Base-by-base conservation (phyloP, 495 filamentous ascomycete species). In the Aspergillus baeticus region DNA sequence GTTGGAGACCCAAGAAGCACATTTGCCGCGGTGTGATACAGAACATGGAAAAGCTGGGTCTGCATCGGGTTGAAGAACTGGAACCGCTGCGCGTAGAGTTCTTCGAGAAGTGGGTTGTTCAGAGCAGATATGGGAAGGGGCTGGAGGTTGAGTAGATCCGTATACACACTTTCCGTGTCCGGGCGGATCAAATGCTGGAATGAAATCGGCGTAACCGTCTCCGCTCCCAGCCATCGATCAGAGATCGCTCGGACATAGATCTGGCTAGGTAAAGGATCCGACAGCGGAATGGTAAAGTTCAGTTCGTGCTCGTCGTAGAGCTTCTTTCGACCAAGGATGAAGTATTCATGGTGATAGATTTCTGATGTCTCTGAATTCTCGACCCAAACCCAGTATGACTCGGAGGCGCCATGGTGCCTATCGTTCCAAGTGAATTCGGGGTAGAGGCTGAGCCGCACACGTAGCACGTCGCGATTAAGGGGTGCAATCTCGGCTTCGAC, bases 41-140 rank as follows among this genome's bases (percentile, higher is more conserved):
- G 81, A 39, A 89, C 87, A 63, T 98, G 95, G 69, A 99, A 99
- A 33, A 98, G 87, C 67, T 99, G 94, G 3, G 95, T 96, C 67
- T 99, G 94, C 94, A 99, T 96, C 0, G 95, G 93, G 69, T 99
- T 99, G 79, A 99, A 99, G 74, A 84, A 98, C 54, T 89, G 84
- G 68, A 99, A 99, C 23, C 91, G 84, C 64, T 90, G 77, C 6
- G 81, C 84, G 68, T 98, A 98, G 10, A 99, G 79, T 53, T 92
- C 90, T 63, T 98, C 92, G 2, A 98, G 75, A 0, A 85, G 79
- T 1, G 89, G 83, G 62, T 96, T 96, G 61, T 96, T 91, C 39
- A 99, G 79, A 38, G 94, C 92, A 14, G 84, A 81, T 39, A 98
- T 84, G 0, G 94, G 90, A 15, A 99, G 76, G 5, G 95, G 94